Evolutionary conservation across 805 yeast genomes (phyloP), one percentile per base, ranked within the genome.

Genomic region (Pichia insulana): DNA sequence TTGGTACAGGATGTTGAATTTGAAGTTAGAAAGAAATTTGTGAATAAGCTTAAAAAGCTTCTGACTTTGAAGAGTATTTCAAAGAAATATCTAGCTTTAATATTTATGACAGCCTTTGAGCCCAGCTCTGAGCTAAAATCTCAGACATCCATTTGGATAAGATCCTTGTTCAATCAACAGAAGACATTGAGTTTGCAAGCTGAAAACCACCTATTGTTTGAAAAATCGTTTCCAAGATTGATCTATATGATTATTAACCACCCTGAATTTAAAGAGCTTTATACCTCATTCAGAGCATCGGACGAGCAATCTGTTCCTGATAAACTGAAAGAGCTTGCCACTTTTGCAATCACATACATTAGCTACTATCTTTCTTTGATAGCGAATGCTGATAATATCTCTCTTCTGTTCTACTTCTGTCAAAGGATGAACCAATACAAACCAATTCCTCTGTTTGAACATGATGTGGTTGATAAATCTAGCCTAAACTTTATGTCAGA

Each of bases 31-130:
- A 51, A 54, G 6, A 52, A 50, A 4, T 78, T 84, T 47, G 57
- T 80, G 30, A 61, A 62, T 25, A 65, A 66, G 30, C 51, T 85
- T 46, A 74, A 78, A 45, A 68, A 68, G 30, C 66, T 68, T 41
- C 61, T 83, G 38, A 69, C 78, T 22, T 59, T 62, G 20, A 77
- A 71, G 39, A 48, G 57, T 9, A 68, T 87, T 3, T 76, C 94
- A 0, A 80, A 79, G 42, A 70, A 76, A 46, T 86, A 79, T 52
- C 53, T 83, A 34, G 80, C 87, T 0, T 57, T 85, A 18, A 64
- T 84, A 0, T 85, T 82, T 56, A 81, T 84, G 55, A 68, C 74
- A 51, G 95, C 92, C 0, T 78, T 76, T 54, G 97, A 88, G 54
- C 90, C 94, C 0, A 71, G 74, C 25, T 52, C 51, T 3, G 59